Base-by-base conservation (phyloP, 2,329 filamentous ascomycete species). In the Verticillium klebahnii region DNA sequence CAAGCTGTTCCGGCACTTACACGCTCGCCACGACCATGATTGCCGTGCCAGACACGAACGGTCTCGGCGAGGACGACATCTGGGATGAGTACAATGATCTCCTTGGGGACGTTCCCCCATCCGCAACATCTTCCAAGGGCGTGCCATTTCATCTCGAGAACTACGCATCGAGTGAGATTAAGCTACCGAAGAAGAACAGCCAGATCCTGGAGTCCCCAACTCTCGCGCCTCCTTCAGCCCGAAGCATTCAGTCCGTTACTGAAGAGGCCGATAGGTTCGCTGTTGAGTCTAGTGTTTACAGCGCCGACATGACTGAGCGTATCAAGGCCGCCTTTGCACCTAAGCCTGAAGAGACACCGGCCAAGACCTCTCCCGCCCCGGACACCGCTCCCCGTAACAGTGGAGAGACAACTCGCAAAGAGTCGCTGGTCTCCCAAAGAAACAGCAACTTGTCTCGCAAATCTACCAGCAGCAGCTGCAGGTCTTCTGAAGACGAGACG, bases 61-160 rank as follows among this genome's bases (percentile, higher is more conserved):
- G 86, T 0, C 82, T 89, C 4, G 86, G 79, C 1, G 91, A 96
- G 66, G 94, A 97, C 68, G 94, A 97, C 71, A 84, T 97, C 1
- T 98, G 94, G 94, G 89, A 93, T 59, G 94, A 96, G 74, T 97
- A 96, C 71, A 89, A 98, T 67, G 94, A 97, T 68, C 78, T 97
- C 14, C 84, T 97, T 60, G 90, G 91, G 59, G 88, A 91, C 12
- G 75, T 75, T 1, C 80, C 54, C 17, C 54, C 76, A 1, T 86
- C 85, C 1, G 77, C 82, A 5, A 82, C 81, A 1, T 86, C 85
- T 0, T 87, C 86, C 0, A 78, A 80, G 31, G 83, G 83, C 0
- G 71, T 80, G 61, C 81, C 86, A 25, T 84, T 88, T 69, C 80
- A 84, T 65, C 78, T 85, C 14, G 82, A 87, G 66, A 77, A 72